Evolutionary conservation across 345 rosid genomes (phyloP), one percentile per base, ranked within the genome.

Genomic region (Schrenkiella parvula): DNA sequence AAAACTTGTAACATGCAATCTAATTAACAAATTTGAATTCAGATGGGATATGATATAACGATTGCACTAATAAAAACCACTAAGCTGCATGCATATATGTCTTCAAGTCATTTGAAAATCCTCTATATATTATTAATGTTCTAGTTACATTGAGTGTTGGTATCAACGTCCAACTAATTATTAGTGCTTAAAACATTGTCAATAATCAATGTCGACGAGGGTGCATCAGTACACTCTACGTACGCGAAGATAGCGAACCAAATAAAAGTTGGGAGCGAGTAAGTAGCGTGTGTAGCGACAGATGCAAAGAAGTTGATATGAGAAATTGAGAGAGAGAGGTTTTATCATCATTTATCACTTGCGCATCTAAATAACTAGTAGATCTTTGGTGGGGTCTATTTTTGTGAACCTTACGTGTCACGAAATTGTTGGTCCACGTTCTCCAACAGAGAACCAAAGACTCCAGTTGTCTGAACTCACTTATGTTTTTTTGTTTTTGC

Each of bases 391-490:
- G 52, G 61, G 71, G 19, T 67, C 55, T 23, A 60, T 14, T 0
- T 5, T 15, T 0, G 1, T 26, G 7, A 61, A 18, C 39, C 55
- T 71, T 66, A 79, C 81, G 54, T 76, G 85, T 73, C 75, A 22
- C 2, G 1, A 38, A 48, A 0, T 0, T 18, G 79, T 63, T 39
- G 88, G 83, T 71, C 83, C 89, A 79, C 87, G 81, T 54, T 6
- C 41, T 60, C 48, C 59, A 66, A 57, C 34, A 52, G 73, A 70
- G 67, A 41, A 48, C 72, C 64, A 37, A 67, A 75, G 82, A 77
- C 66, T 53, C 35, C 51, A 66, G 46, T 71, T 77, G 77, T 71
- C 22, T 12, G 22, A 42, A 59, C 62, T 58, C 60, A 6, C 14
- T 26, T 18, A 15, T 38, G 28, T 50, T 50, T 39, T n/a, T n/a